Conservation (phyloP, 139 green algal species). For the Micromonas commoda region DNA sequence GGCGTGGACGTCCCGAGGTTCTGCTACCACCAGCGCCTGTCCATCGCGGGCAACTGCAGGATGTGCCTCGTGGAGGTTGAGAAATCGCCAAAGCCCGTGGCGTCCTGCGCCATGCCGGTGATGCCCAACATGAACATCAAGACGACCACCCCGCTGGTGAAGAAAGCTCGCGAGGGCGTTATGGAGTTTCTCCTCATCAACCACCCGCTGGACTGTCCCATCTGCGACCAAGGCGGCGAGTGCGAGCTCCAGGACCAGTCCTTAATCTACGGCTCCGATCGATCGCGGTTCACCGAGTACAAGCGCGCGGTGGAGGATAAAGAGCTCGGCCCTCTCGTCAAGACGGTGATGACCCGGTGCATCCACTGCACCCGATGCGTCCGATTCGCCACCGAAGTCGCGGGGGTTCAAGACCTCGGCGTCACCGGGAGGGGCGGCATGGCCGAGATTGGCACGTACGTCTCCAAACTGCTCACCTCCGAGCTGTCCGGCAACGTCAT, state of each 20-base stretch:
- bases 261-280: conserved; percentile 89
- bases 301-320: conserved; percentile 87
- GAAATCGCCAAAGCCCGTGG: conserved; percentile 93
- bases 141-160: conserved; percentile 68
- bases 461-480: conserved; percentile 77
- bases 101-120: conserved; percentile 95
- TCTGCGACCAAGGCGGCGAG: conserved; percentile 98
- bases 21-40: conserved; percentile 96
- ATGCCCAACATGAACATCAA: conserved; percentile 95
- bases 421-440: conserved; percentile 81
- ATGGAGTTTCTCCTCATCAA: conserved; percentile 99
- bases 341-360: conserved; percentile 97
- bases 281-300: conserved; percentile 78
- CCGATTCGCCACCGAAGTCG: conserved; percentile 89
- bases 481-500: conserved; percentile 98
- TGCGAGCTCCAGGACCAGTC: conserved; percentile 96
- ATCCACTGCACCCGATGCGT: conserved; percentile 96
- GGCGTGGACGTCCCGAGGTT: conserved; percentile 95
- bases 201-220: conserved; percentile 97
- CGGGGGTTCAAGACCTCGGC: conserved; percentile 87
- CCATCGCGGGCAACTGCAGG: conserved; percentile 95
- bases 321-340: conserved; percentile 91
- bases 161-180: conserved; percentile 96
- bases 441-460: conserved; percentile 87
- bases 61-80: conserved; percentile 99